Evolutionary conservation across 306 rosid genomes (phyloP).

Genomic region (Glycine tomentella): DNA sequence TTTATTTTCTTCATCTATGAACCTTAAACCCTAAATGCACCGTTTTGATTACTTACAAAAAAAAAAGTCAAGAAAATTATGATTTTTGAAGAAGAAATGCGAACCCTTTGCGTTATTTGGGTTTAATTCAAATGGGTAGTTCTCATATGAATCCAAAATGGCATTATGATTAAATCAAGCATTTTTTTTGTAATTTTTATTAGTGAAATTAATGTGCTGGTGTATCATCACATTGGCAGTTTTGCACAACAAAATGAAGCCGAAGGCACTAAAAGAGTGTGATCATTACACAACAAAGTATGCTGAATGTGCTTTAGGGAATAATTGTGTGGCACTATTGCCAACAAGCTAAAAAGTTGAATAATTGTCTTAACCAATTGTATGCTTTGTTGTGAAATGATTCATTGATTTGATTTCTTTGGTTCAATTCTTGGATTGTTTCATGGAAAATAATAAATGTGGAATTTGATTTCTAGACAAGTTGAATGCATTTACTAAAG

Average conservation of each 20-base stretch:
- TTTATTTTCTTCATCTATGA: conserved; percentile 1
- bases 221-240: conserved; percentile 55
- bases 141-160: not conserved
- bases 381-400: conserved; percentile 49
- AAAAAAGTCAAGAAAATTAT: not conserved
- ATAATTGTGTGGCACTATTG: conserved; percentile 89
- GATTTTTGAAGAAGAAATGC: not conserved
- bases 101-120: not conserved
- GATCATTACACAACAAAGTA: conserved; percentile 71
- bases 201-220: conserved; percentile 2
- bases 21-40: conserved; percentile 37
- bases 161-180: not conserved
- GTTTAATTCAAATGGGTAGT: conserved; percentile 1
- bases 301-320: conserved; percentile 86
- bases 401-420: not conserved
- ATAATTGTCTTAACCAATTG: conserved; percentile 85
- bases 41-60: not conserved
- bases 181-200: not conserved
- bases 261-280: conserved; percentile 64
- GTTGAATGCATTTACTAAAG: not conserved
- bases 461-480: conserved; percentile 1
- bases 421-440: not conserved
- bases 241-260: conserved; percentile 93
- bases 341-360: conserved; percentile 78
- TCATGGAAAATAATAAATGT: not conserved